Evolutionary conservation across 805 yeast species (phyloP).

Genomic region (Wickerhamiella vanderwaltii): DNA sequence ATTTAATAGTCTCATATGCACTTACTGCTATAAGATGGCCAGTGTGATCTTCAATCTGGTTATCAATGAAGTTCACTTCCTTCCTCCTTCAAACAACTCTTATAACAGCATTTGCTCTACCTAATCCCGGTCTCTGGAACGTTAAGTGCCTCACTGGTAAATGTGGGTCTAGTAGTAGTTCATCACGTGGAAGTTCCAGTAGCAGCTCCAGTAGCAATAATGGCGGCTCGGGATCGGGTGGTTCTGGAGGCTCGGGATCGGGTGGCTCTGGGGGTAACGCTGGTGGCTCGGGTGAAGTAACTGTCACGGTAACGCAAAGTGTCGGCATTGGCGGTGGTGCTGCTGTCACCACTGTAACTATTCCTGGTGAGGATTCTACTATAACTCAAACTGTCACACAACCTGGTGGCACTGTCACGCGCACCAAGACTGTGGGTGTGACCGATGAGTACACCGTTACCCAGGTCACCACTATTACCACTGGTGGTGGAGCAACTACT

Average conservation of each 20-base stretch:
- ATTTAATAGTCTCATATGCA: too few relatives aligned
- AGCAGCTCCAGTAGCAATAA: background rate
- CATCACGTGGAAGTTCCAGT: background rate
- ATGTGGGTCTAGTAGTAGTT: background rate
- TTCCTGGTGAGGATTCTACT: background rate
- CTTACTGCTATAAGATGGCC: background rate
- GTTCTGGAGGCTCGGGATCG: background rate
- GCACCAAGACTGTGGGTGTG: slow-evolving; percentile 1
- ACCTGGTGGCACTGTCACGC: background rate
- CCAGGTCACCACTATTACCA: slow-evolving; percentile 4
- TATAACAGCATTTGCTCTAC: background rate
- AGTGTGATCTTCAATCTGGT: background rate
- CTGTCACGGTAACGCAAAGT: background rate
- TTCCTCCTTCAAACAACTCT: slow-evolving; percentile 1
- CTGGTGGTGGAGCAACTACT: slow-evolving; percentile 2
- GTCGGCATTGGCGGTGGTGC: background rate
- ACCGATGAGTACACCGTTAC: slow-evolving; percentile 1
- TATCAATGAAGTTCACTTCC: background rate
- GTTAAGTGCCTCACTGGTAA: slow-evolving; percentile 1
- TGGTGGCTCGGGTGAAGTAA: background rate
- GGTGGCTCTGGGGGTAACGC: background rate
- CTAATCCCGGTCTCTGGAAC: background rate
- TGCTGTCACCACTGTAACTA: background rate
- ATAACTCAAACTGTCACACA: background rate
- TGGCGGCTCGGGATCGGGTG: slow-evolving; percentile 2